Conservation (phyloP, 306 rosid genomes). For the Arachis stenosperma region DNA sequence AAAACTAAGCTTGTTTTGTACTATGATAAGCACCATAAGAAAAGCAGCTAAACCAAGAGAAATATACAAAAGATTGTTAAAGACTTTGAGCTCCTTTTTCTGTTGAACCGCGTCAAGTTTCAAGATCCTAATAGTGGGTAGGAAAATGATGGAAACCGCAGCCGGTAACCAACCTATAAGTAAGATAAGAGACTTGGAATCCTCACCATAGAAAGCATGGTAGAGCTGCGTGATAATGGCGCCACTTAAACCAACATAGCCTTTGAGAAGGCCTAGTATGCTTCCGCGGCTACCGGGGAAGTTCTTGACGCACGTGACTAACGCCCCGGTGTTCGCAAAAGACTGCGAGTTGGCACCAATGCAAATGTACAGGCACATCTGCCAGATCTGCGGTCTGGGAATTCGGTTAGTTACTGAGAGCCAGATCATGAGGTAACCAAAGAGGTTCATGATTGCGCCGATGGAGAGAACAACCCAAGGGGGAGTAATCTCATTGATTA, state of each 20-base stretch:
- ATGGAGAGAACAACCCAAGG: conserved; percentile 67
- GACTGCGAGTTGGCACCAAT: conserved; percentile 75
- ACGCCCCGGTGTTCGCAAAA: conserved; percentile 66
- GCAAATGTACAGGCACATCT: conserved; percentile 74
- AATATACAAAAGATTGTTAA: conserved; percentile 55
- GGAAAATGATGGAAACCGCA: conserved; percentile 51
- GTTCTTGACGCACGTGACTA: conserved; percentile 68
- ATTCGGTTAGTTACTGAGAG: conserved; percentile 52
- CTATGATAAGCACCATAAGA: conserved; percentile 59
- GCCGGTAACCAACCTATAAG: conserved; percentile 76
- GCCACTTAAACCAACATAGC: conserved; percentile 76
- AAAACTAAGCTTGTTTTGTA: conserved; percentile 49
- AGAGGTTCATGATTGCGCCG: conserved; percentile 77
- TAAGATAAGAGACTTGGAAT: conserved; percentile 53
- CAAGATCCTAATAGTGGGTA: conserved; percentile 51
- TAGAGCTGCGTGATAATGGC: conserved; percentile 67
- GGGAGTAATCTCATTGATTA: conserved; percentile 68
- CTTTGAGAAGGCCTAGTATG: conserved; percentile 71
- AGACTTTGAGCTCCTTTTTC: conserved; percentile 49
- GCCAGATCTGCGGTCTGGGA: conserved; percentile 63
- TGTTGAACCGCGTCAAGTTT: conserved; percentile 9
- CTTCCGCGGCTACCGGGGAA: conserved; percentile 70
- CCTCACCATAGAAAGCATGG: conserved; percentile 53
- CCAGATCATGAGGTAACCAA: conserved; percentile 85
- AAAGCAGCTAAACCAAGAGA: conserved; percentile 64